Percentiles rank a stretch among this genome's conserved stretches.
Evolutionary conservation across 2,329 filamentous ascomycete species (phyloP).

Genomic region (Incumbomyces delicatus): DNA sequence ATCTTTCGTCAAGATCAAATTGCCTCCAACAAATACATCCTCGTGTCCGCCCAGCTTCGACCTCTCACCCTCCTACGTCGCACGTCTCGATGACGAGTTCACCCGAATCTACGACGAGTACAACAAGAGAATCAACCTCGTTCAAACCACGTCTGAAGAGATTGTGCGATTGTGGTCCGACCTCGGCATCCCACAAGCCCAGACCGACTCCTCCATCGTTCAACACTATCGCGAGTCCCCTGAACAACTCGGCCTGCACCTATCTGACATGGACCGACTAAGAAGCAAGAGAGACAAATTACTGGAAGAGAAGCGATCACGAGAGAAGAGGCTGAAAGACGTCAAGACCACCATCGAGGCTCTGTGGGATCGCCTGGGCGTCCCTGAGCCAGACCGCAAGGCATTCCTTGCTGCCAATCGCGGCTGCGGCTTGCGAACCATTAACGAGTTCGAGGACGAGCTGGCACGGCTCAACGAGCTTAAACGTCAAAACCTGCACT

Average conservation of each 20-base stretch:
- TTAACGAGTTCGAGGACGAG: conserved; percentile 95
- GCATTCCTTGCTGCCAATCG: conserved; percentile 77
- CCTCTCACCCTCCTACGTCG: conserved; percentile 80
- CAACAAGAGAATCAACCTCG: conserved; percentile 65
- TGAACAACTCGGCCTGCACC: conserved; percentile 86
- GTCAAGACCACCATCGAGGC: conserved; percentile 68
- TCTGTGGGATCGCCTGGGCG: conserved; percentile 78
- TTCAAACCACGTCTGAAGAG: conserved; percentile 66
- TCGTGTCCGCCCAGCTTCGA: conserved; percentile 77
- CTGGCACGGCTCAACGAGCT: conserved; percentile 76
- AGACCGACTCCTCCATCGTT: conserved; percentile 79
- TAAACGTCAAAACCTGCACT: conserved; percentile 86
- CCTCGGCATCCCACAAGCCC: conserved; percentile 83
- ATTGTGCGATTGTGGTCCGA: conserved; percentile 95
- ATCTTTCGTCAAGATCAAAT: conserved; percentile 71
- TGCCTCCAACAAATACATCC: conserved; percentile 73
- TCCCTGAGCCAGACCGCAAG: conserved; percentile 75
- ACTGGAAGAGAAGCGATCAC: conserved; percentile 74
- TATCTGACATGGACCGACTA: conserved; percentile 69
- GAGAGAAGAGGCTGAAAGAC: conserved; percentile 69
- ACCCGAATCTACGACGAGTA: conserved; percentile 95
- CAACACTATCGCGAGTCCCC: conserved; percentile 83
- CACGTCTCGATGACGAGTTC: conserved; percentile 80
- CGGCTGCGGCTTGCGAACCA: conserved; percentile 79
- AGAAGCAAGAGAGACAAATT: conserved; percentile 70